Conservation (phyloP, 306 rosid genomes). For the Quercus engelmannii region DNA sequence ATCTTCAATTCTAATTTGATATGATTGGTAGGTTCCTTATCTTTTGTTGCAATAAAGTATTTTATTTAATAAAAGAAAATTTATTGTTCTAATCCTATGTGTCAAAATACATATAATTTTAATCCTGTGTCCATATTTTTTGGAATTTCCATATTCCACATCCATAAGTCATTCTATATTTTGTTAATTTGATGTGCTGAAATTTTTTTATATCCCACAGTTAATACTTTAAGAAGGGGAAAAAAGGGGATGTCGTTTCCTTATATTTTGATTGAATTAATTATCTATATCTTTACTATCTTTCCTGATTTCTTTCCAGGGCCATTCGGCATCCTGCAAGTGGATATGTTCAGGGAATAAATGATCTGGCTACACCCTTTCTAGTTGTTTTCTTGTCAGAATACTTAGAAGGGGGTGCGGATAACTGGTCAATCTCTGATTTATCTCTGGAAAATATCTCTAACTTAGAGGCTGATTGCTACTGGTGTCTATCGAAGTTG, state of each 20-base stretch:
- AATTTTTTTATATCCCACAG: no score
- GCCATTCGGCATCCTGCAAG: slow-evolving; percentile 99
- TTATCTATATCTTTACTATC: background rate
- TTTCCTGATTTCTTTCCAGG: slow-evolving; percentile 51
- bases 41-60: no score
- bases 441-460: slow-evolving; percentile 63
- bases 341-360: slow-evolving; percentile 99
- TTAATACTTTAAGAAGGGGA: no score
- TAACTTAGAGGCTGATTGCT: slow-evolving; percentile 85
- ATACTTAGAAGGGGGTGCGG: slow-evolving; percentile 66
- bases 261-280: background rate
- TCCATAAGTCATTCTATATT: background rate
- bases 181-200: background rate
- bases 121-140: background rate
- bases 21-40: no score
- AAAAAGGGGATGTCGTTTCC: background rate
- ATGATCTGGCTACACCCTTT: slow-evolving; percentile 93
- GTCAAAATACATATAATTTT: no score
- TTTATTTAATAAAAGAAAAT: background rate
- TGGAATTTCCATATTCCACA: background rate
- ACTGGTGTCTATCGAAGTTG: slow-evolving; percentile 92
- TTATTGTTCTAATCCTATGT: background rate
- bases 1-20: no score
- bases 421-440: slow-evolving; percentile 69
- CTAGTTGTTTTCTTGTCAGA: slow-evolving; percentile 90